Conservation (phyloP, 306 rosid genomes). For the Casuarina equisetifolia region DNA sequence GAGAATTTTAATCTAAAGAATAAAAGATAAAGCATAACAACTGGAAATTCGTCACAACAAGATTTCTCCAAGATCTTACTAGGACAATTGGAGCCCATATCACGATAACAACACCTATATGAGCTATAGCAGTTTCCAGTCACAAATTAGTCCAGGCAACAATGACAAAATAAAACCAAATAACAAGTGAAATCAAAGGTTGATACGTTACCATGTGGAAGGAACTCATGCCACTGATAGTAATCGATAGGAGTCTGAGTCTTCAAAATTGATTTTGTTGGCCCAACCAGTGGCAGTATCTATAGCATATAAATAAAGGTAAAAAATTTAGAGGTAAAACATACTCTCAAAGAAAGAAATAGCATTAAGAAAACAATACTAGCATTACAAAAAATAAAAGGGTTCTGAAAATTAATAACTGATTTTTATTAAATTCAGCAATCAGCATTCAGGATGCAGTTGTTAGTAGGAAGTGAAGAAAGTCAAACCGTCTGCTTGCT, state of each 20-base stretch:
- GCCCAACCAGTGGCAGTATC: slow-evolving; percentile 84
- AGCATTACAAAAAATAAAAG: slow-evolving; percentile 56
- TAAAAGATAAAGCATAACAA: slow-evolving; percentile 21
- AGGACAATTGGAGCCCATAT: slow-evolving; percentile 96
- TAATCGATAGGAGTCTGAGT: slow-evolving; percentile 63
- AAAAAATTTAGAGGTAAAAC: not conserved
- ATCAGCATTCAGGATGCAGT: not conserved
- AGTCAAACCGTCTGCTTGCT: not conserved
- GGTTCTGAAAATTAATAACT: slow-evolving; percentile 41
- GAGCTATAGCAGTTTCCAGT: slow-evolving; percentile 50
- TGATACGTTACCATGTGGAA: slow-evolving; percentile 70
- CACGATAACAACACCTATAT: slow-evolving; percentile 60
- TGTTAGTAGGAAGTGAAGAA: not conserved
- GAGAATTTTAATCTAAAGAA: slow-evolving; percentile 19
- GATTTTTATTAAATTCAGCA: not conserved
- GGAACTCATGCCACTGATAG: slow-evolving; percentile 96
- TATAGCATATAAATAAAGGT: slow-evolving; percentile 32
- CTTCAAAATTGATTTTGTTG: slow-evolving; percentile 77
- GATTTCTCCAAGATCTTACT: slow-evolving; percentile 51
- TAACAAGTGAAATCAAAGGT: slow-evolving; percentile 22
- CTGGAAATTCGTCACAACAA: slow-evolving; percentile 9
- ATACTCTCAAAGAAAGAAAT: not conserved
- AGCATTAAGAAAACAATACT: not conserved
- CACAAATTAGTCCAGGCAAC: slow-evolving; percentile 29
- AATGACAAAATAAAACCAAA: slow-evolving; percentile 15